Evolutionary conservation across 2,329 filamentous ascomycete species (phyloP).

Genomic region (Fusarium sp.): DNA sequence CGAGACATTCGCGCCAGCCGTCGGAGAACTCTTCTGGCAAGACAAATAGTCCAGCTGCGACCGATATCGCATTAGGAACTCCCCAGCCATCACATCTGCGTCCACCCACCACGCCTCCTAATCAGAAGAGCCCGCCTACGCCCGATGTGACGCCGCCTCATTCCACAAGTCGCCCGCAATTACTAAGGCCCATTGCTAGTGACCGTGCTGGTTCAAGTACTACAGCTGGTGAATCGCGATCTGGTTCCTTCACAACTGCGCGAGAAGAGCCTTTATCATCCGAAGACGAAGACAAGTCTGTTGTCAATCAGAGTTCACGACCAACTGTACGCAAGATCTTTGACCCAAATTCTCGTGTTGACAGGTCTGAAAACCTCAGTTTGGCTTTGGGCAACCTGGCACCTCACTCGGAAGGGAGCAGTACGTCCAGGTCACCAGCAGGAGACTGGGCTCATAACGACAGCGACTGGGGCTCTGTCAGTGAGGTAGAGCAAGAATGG

Average conservation of each 20-base stretch:
- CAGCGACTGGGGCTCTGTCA: slow-evolving; percentile 63
- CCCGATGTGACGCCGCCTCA: slow-evolving; percentile 80
- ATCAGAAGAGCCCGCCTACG: slow-evolving; percentile 75
- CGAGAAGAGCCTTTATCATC: slow-evolving; percentile 71
- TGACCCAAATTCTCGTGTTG: slow-evolving; percentile 29
- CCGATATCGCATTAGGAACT: slow-evolving; percentile 51
- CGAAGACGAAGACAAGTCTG: slow-evolving; percentile 63
- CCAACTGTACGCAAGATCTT: slow-evolving; percentile 54
- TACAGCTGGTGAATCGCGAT: slow-evolving; percentile 67
- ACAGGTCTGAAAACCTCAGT: slow-evolving; percentile 50
- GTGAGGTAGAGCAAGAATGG: slow-evolving; percentile 64
- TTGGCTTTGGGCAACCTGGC: slow-evolving; percentile 55
- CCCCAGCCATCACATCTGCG: slow-evolving; percentile 50
- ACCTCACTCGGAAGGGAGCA: slow-evolving; percentile 51
- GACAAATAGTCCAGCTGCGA: slow-evolving; percentile 53
- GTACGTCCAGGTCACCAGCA: slow-evolving; percentile 53
- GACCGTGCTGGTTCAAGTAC: slow-evolving; percentile 62
- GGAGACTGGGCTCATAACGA: slow-evolving; percentile 64
- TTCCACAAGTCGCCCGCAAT: slow-evolving; percentile 53
- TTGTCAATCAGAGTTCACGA: slow-evolving; percentile 55
- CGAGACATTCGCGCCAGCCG: slow-evolving; percentile 66
- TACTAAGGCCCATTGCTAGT: slow-evolving; percentile 56
- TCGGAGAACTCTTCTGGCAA: slow-evolving; percentile 59
- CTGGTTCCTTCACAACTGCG: slow-evolving; percentile 78
- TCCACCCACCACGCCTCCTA: slow-evolving; percentile 68